Evolutionary conservation across 73 alveolate genomes (phyloP).

Genomic region (Blepharisma japonicum): DNA sequence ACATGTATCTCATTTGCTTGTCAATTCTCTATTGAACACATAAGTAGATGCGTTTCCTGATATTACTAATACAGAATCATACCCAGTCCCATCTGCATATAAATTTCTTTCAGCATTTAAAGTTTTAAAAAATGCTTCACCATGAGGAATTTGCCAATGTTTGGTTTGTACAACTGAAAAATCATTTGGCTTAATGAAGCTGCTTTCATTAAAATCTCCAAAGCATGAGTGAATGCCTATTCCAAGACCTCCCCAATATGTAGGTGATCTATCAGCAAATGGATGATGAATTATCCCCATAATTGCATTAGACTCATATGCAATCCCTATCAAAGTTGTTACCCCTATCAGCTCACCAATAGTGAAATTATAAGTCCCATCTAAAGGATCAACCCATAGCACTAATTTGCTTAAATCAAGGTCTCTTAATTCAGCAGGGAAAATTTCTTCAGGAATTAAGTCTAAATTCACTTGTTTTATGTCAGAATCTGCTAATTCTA

Average conservation of each 20-base stretch:
- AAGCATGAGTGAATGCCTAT: background rate
- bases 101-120: conserved; percentile 20
- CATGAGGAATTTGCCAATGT: background rate
- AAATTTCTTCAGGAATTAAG: background rate
- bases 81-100: conserved; percentile 64
- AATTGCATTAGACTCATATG: conserved; percentile 37
- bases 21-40: conserved; percentile 46
- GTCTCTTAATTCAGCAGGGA: conserved; percentile 27
- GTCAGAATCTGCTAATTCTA: background rate
- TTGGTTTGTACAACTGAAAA: background rate
- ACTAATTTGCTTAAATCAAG: conserved; percentile 45
- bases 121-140: conserved; percentile 22
- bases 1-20: conserved; percentile 73
- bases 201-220: background rate
- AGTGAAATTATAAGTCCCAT: conserved; percentile 83
- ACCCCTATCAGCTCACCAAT: conserved; percentile 71
- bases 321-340: conserved; percentile 69
- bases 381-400: conserved; percentile 92
- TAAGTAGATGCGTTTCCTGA: conserved; percentile 47
- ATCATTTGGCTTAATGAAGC: background rate
- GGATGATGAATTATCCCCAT: conserved; percentile 44
- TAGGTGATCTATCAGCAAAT: background rate
- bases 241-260: conserved; percentile 17
- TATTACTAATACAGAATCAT: conserved; percentile 40
- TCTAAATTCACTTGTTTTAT: background rate